These are phyloP conservation scores for Ascomycota sp. DNA, from an alignment of 2,329 filamentous ascomycete species.

Conservation along the genomic window DNA sequence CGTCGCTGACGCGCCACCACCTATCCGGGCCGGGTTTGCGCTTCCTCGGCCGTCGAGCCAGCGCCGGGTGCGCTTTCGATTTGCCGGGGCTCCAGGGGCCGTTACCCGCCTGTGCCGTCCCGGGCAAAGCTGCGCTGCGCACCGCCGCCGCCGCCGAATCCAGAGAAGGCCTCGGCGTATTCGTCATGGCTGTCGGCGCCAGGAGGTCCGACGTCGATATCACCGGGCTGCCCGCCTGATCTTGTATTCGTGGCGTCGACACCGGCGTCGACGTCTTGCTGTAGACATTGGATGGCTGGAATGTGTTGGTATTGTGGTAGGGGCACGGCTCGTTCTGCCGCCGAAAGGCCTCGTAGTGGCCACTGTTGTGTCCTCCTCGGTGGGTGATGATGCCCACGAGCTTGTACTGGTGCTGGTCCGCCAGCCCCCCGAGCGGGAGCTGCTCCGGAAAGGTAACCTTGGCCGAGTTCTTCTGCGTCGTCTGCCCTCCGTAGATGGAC, in stretches of 20 bases:
- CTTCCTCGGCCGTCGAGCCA: constrained; percentile 27
- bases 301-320: constrained; percentile 63
- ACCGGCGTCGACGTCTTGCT: constrained; percentile 37
- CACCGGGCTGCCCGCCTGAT: constrained; percentile 19
- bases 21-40: constrained; percentile 39
- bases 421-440: constrained; percentile 61
- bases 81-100: constrained; percentile 8
- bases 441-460: constrained; percentile 84
- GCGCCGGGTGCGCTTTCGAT: constrained; percentile 5
- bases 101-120: constrained; percentile 10
- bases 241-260: constrained; percentile 24
- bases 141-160: constrained; percentile 12
- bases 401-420: constrained; percentile 62
- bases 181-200: constrained; percentile 14
- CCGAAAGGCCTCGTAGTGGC: constrained; percentile 91
- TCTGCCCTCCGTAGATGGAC: constrained; percentile 68
- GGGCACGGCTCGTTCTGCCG: constrained; percentile 63
- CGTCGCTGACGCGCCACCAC: constrained; percentile 97
- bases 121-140: constrained; percentile 10
- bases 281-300: constrained; percentile 56
- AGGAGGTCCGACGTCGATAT: constrained; percentile 27
- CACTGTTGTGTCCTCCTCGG: constrained; percentile 86
- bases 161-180: constrained; percentile 17
- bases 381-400: constrained; percentile 79
- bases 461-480: constrained; percentile 80